Evolutionary conservation across 805 yeast genomes (phyloP), one percentile per base, ranked within the genome.

Genomic region (Lipomyces japonicus): DNA sequence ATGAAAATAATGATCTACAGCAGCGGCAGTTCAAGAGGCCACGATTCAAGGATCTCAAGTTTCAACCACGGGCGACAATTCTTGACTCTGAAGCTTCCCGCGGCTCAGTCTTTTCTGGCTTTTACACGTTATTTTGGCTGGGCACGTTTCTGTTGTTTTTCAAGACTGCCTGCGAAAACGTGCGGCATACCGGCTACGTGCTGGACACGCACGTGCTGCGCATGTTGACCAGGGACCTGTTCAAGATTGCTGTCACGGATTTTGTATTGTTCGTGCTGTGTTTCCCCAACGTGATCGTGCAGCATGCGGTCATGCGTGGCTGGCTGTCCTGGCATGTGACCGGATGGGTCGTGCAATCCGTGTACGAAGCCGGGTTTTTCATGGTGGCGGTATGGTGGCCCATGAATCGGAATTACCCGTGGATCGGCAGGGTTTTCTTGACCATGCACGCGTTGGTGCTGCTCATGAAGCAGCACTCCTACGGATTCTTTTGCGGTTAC

Each of bases 381-480:
- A 46, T 68, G 7, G 74, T 76, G 48, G 85, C 79, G 71, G 63
- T 82, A 38, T 67, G 71, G 56, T 72, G 79, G 61, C 79, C 93
- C 3, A 79, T 82, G 39, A 64, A 64, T 42, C 66, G 71, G 64
- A 70, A 75, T 36, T 85, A 77, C 61, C 88, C 95, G 10, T 93
- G 98, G 98, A 85, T 90, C 43, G 95, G 88, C 1, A 81, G 82
- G 63, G 90, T 90, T 38, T 93, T 87, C 62, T 69, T 93, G 55
- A 77, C 87, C 52, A 71, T 93, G 44, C 98, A 93, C 65, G 79
- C 89, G 9, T 72, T 88, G 42, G 97, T 93, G 1, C 72, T 89
- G 57, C 65, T 95, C 60, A 93, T 93, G 99, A 93, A 93, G 65
- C 84, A 84, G 80, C 97, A 93, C 66, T 89, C 97, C 1, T 93